These are phyloP conservation scores for Penicillium cataractarum DNA, from an alignment of 495 filamentous ascomycete species.

Conservation along the genomic window DNA sequence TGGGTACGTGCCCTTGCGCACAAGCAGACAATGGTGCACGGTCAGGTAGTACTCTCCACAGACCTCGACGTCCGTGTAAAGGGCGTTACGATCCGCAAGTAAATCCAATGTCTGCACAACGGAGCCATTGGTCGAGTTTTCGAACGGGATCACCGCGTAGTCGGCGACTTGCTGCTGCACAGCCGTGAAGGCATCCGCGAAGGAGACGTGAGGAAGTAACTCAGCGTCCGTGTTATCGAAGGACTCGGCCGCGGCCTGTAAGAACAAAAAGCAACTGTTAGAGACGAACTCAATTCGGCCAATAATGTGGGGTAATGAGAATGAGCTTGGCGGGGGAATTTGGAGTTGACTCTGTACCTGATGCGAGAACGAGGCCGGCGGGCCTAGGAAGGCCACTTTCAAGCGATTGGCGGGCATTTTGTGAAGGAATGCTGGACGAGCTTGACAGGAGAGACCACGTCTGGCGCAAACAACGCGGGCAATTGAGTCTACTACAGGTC, in stretches of 20 bases:
- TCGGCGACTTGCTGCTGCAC: conserved; percentile 65
- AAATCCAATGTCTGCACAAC: conserved; percentile 89
- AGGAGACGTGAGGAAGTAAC: conserved; percentile 60
- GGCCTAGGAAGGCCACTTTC: conserved; percentile 81
- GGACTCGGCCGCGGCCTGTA: conserved; percentile 66
- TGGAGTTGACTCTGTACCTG: conserved; percentile 63
- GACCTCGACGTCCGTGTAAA: conserved; percentile 68
- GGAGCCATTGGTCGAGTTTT: conserved; percentile 92
- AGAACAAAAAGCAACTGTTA: conserved; percentile 13
- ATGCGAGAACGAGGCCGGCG: conserved; percentile 83
- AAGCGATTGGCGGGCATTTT: conserved; percentile 28
- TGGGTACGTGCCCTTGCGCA: conserved; percentile 40
- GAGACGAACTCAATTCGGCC: conserved; percentile 15
- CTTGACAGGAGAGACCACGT: not conserved
- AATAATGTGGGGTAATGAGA: conserved; percentile 13
- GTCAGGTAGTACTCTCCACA: conserved; percentile 81
- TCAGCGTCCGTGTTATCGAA: conserved; percentile 56
- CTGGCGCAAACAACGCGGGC: not conserved
- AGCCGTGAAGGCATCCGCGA: conserved; percentile 74
- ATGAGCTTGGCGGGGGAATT: not conserved
- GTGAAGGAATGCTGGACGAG: not conserved
- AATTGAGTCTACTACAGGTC: not conserved
- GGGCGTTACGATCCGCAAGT: conserved; percentile 68
- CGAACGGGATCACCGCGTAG: conserved; percentile 89
- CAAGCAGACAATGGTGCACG: conserved; percentile 85